Base-by-base conservation (phyloP, 2,329 filamentous ascomycete genomes). In the Graphilbum ipis-grandicollis region DNA sequence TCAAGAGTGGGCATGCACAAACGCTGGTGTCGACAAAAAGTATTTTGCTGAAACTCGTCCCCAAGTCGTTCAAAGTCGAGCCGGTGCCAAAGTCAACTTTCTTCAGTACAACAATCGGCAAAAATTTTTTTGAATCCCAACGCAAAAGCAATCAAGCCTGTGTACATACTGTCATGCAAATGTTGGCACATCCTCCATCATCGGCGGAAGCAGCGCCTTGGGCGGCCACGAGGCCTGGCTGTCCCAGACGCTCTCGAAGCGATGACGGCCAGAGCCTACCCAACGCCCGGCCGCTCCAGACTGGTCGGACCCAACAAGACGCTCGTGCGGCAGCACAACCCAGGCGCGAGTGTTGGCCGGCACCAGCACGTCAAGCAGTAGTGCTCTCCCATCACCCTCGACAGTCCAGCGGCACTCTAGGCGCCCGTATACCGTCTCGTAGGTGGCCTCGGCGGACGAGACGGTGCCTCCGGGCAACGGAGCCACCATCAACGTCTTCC, bases 401-500 rank as follows among this genome's bases (percentile, higher is more conserved):
- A 55, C 34, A 8, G 33, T 18, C 56, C 56, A 57, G 7, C 48
- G 36, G 2, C 46, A 46, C 19, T 38, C 40, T 15, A 56, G 42
- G 23, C 41, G 40, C 1, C 56, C 56, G 33, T 58, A 56, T 2
- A 50, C 47, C n/a, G 51, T 52, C 3, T 53, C 31, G 38, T 48
- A 55, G 19, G 36, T 43, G 5, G 54, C 38, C 19, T 50, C 42
- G 2, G 35, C 32, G 9, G 17, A 15, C 7, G 34, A 39, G 19
- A 56, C 35, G 9, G 39, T 45, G 6, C 50, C 50, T 1, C 52
- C 52, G 0, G 52, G 54, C 36, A 48, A 40, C 3, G 53, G 53
- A 13, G 42, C 38, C 4, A 56, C 48, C 10, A 30, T 35, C 8
- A 52, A 43, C 5, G 28, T 41, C 38, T 46, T 49, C 54, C 55